These are phyloP conservation scores for Skeletonema potamos DNA, from an alignment of 108 stramenopile species.

Conservation along the genomic window DNA sequence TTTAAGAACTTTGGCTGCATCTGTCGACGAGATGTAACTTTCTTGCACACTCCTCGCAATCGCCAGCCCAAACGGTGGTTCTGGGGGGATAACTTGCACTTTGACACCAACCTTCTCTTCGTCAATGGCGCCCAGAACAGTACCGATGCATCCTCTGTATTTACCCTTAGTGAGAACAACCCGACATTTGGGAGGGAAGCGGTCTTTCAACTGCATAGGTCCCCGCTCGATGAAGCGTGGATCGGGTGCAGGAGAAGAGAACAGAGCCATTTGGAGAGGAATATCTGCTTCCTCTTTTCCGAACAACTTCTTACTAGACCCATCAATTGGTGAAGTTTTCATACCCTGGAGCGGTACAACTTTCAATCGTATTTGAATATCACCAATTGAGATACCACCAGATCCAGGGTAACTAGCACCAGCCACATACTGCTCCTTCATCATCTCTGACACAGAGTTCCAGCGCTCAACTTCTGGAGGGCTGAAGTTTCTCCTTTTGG, in stretches of 20 bases:
- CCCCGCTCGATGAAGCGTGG: conserved; percentile 90
- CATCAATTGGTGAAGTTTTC: conserved; percentile 84
- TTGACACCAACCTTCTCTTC: conserved; percentile 80
- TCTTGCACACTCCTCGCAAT: conserved; percentile 83
- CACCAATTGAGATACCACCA: conserved; percentile 89
- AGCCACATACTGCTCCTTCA: conserved; percentile 71
- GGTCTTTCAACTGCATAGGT: conserved; percentile 75
- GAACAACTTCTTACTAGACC: conserved; percentile 88
- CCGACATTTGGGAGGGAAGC: conserved; percentile 76
- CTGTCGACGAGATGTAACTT: conserved; percentile 73
- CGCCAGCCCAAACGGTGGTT: conserved; percentile 92
- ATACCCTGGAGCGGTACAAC: conserved; percentile 93
- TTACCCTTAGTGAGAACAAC: conserved; percentile 81
- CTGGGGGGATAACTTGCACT: conserved; percentile 79
- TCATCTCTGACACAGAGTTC: conserved; percentile 60
- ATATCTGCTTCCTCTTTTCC: conserved; percentile 93
- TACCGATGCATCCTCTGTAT: conserved; percentile 73
- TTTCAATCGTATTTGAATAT: conserved; percentile 82
- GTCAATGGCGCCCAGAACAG: conserved; percentile 68
- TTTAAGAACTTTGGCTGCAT: conserved; percentile 84
- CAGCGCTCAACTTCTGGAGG: conserved; percentile 59
- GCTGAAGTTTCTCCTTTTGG: conserved; percentile 42
- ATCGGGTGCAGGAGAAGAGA: conserved; percentile 91
- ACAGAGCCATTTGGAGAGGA: conserved; percentile 93
- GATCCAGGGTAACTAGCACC: conserved; percentile 81